Evolutionary conservation across 1,139 yeast species (phyloP), one percentile per base, ranked within the genome.

Genomic region (Oligophagozyma castellii): DNA sequence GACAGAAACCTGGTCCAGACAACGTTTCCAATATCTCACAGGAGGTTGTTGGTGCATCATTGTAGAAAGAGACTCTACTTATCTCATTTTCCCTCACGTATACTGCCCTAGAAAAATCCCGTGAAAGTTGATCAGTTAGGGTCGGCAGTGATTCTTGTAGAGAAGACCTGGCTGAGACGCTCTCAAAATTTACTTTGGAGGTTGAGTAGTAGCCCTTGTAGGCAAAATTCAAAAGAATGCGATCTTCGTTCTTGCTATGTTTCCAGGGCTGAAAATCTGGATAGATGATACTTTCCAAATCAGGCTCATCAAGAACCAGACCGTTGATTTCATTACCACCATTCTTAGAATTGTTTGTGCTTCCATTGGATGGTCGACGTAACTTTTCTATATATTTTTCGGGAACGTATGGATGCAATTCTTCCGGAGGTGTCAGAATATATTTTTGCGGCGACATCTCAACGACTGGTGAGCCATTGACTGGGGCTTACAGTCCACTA

Each of bases 251-350:
- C 4, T 66, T 46, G 7, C 67, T 66, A 43, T 77, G 86, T 30
- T 61, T 58, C 94, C 94, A 83, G 0, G 92, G 81, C 33, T 61
- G 61, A 49, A 73, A 81, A 53, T 83, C 95, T 1, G 95, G 95
- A 44, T 67, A 77, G 15, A 38, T 36, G 14, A 34, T 28, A 7
- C 29, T 27, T 18, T 11, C 22, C 10, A 33, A 26, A 18, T 22
- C 14, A n/a, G n/a, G n/a, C n/a, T n/a, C n/a, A n/a, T n/a, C n/a
- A n/a, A n/a, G n/a, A n/a, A n/a, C n/a, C n/a, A n/a, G n/a, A n/a
- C n/a, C n/a, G n/a, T n/a, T n/a, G 4, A 10, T 5, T 5, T 4
- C 14, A 10, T 16, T 11, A 11, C 23, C 24, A n/a, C 27, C 33
- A 6, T 14, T 18, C 12, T 23, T 16, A 10, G 14, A 8, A n/a